Conservation (phyloP, 805 yeast genomes). For the Saccharomycopsis amapae region DNA sequence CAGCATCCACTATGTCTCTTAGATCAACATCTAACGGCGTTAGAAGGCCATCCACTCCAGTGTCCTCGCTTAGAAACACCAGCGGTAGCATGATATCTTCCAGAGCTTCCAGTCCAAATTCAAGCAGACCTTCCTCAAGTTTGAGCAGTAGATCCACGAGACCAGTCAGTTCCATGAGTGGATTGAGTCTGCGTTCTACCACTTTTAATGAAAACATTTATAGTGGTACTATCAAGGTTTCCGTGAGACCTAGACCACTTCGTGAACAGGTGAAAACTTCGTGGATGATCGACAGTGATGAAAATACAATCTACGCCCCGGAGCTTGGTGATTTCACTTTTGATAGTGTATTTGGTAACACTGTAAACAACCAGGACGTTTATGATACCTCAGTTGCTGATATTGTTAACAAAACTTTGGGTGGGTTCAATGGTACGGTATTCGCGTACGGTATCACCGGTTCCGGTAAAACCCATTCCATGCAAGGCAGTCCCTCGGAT, state of each 20-base stretch:
- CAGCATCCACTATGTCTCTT: conserved; percentile 18
- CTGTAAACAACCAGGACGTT: conserved; percentile 47
- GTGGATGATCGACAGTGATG: conserved; percentile 29
- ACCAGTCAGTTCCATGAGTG: conserved; percentile 20
- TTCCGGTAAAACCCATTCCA: conserved; percentile 82
- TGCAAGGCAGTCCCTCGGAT: conserved; percentile 61
- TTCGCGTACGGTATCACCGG: conserved; percentile 97
- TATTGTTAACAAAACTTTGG: conserved; percentile 47
- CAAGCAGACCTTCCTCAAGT: conserved; percentile 23
- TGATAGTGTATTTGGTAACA: conserved; percentile 65
- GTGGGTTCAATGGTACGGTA: conserved; percentile 81
- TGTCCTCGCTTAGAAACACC: not conserved
- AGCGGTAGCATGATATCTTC: conserved; percentile 9
- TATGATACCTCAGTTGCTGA: conserved; percentile 50
- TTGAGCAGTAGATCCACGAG: conserved; percentile 9
- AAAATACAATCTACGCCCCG: conserved; percentile 29
- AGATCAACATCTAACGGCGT: conserved; percentile 10
- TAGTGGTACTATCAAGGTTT: conserved; percentile 67
- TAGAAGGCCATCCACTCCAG: conserved; percentile 18
- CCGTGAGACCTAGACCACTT: conserved; percentile 69
- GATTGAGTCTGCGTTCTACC: conserved; percentile 5
- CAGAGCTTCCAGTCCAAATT: conserved; percentile 22
- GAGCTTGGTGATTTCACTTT: conserved; percentile 46
- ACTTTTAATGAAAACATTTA: conserved; percentile 32
- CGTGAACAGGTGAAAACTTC: conserved; percentile 21